Conservation (phyloP, 164 flowering plant genomes). For the Pachysandra terminalis region DNA sequence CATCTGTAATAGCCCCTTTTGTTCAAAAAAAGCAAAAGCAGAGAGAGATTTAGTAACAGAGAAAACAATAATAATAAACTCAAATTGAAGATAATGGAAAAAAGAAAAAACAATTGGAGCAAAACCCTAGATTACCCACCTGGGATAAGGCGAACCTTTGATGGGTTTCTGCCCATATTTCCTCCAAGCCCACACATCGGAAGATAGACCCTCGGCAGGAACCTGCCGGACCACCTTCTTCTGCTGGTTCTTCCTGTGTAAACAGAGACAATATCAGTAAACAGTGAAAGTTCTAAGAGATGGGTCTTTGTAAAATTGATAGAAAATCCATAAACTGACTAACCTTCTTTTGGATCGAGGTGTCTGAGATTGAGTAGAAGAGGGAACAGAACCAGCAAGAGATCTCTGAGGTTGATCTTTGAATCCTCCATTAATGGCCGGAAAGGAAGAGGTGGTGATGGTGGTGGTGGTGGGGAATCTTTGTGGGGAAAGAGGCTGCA, state of each 20-base stretch:
- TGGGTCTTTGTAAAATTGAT: conserved; percentile 10
- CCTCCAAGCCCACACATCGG: conserved; percentile 96
- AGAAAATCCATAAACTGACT: neutral
- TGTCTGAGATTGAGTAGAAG: conserved; percentile 28
- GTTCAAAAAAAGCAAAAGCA: neutral
- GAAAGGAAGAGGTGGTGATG: conserved; percentile 12
- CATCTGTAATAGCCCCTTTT: conserved; percentile 96
- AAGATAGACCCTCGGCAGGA: conserved; percentile 68
- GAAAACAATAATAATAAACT: neutral
- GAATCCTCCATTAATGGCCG: conserved; percentile 15
- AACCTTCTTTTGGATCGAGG: conserved; percentile 78
- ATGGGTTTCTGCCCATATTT: conserved; percentile 98
- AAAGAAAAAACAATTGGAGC: conserved; percentile 1
- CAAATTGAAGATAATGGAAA: neutral
- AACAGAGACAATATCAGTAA: neutral
- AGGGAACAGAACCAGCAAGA: no score
- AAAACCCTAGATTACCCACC: conserved; percentile 31
- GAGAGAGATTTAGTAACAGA: neutral
- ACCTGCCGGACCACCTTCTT: conserved; percentile 79
- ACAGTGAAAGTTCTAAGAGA: conserved; percentile 1
- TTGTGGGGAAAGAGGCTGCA: conserved; percentile 21
- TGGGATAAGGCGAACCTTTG: conserved; percentile 95
- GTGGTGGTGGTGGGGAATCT: conserved; percentile 12
- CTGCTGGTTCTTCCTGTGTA: conserved; percentile 74
- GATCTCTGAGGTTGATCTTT: conserved; percentile 21